Evolutionary conservation across 345 rosid genomes (phyloP), one percentile per base, ranked within the genome.

Genomic region (Citrus hindsii): DNA sequence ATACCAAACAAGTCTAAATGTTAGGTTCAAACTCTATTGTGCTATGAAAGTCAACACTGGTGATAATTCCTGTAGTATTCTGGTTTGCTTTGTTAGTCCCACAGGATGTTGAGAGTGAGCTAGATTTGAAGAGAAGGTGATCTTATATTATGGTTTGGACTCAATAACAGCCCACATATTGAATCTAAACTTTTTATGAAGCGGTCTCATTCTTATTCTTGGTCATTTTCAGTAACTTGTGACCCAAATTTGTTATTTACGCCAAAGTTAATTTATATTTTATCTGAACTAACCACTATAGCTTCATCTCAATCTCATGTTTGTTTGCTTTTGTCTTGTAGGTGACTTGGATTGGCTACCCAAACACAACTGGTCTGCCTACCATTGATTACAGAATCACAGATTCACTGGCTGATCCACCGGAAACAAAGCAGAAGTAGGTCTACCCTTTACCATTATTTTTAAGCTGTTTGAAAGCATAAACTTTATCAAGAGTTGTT

Each of bases 301-400:
- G n/a, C 27, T 58, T 51, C 28, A 22, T 55, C 32, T 27, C 77
- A 56, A 30, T 40, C 53, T 60, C 32, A 30, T 67, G 65, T 9
- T 75, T 21, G 33, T 58, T 77, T 73, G 28, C 56, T 18, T 78
- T 74, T 76, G 62, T 69, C 61, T 51, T 71, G 63, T 82, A 94
- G 99, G 99, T 97, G 67, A 97, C 99, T 38, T 97, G 99, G 99
- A 97, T 94, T 77, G 99, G 99, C 79, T 97, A 97, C 79, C 99
- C 99, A 80, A 97, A 97, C 77, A 97, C 98, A 58, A 93, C 99
- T 35, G 99, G 99, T 35, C 84, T 97, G 83, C 98, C 99, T 75
- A 79, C 95, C 35, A 93, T 97, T 85, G 99, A 97, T 85, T 97
- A 97, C 84, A 85, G 99, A 86, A 92, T 97, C 67, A 94, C 98